Conservation (phyloP, 176 grass and related monocot species). For the Aegilops longissima region DNA sequence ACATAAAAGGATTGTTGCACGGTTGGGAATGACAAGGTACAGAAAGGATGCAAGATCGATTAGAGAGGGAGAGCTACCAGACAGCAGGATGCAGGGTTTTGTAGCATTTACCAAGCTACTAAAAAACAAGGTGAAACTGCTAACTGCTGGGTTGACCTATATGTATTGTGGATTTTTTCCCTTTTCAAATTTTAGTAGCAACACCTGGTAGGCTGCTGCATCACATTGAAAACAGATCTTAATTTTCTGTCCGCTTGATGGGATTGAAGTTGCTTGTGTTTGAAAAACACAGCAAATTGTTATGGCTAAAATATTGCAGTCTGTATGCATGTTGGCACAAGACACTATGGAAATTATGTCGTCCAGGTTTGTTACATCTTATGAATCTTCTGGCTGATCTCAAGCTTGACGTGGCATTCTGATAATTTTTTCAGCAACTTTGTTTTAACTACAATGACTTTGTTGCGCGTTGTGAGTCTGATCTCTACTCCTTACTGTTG, state of each 20-base stretch:
- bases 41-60: too few species aligned
- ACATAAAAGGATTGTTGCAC: too few species aligned
- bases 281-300: constrained; percentile 71
- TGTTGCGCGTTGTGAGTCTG: neutral
- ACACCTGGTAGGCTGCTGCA: constrained; percentile 89
- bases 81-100: constrained; percentile 58
- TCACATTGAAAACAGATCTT: constrained; percentile 94
- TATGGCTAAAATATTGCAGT: constrained; percentile 76
- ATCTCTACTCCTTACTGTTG: neutral
- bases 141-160: constrained; percentile 23
- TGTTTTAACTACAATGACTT: constrained; percentile 5
- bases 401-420: neutral
- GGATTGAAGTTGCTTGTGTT: constrained; percentile 92
- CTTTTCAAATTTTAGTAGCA: constrained; percentile 83
- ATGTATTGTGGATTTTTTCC: constrained; percentile 8
- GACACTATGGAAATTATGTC: constrained; percentile 89
- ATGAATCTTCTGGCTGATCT: neutral
- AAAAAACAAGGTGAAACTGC: constrained; percentile 14
- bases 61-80: too few species aligned
- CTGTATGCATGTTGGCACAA: constrained; percentile 77
- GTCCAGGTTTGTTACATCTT: constrained; percentile 61
- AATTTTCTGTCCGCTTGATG: constrained; percentile 90
- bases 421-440: neutral
- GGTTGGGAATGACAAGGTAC: too few species aligned
- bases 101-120: neutral